These are phyloP conservation scores for Hemisphaericaspora xylanilytica DNA, from an alignment of 1,139 yeast species.

Conservation along the genomic window DNA sequence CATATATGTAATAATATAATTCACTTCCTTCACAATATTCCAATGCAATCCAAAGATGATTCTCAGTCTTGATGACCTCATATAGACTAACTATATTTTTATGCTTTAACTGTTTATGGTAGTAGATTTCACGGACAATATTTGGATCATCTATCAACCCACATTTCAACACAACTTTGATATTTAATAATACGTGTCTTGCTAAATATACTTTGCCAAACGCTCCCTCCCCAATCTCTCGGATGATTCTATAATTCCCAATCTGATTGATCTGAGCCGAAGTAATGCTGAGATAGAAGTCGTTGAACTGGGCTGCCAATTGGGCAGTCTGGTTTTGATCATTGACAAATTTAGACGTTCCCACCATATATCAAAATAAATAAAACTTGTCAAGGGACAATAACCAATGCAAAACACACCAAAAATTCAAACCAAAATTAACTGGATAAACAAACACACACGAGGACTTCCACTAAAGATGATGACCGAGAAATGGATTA, in stretches of 20 bases:
- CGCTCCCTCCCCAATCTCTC: slow-evolving; percentile 84
- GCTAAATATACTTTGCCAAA: slow-evolving; percentile 93
- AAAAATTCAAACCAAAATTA: no score
- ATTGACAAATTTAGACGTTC: slow-evolving; percentile 6
- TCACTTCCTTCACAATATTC: slow-evolving; percentile 93
- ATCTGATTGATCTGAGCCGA: slow-evolving; percentile 55
- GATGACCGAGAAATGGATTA: no score
- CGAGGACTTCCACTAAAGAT: no score
- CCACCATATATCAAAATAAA: slow-evolving; percentile 5
- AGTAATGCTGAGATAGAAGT: slow-evolving; percentile 55
- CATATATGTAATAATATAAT: slow-evolving; percentile 68
- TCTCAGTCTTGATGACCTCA: slow-evolving; percentile 81
- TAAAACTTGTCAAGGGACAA: not conserved
- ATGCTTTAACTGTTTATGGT: slow-evolving; percentile 80
- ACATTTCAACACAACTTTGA: slow-evolving; percentile 81
- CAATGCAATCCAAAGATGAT: slow-evolving; percentile 78
- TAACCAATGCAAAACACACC: not conserved
- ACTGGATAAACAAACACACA: no score
- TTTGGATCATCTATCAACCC: slow-evolving; percentile 83
- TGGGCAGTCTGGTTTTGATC: slow-evolving; percentile 39
- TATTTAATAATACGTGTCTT: slow-evolving; percentile 65
- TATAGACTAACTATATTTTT: slow-evolving; percentile 82
- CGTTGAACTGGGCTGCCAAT: slow-evolving; percentile 64
- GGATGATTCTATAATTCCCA: slow-evolving; percentile 71
- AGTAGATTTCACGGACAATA: slow-evolving; percentile 88